phyloP scores from a whole-genome alignment of 2,329 filamentous ascomycete species.

The Aureobasidium sp. region DNA sequence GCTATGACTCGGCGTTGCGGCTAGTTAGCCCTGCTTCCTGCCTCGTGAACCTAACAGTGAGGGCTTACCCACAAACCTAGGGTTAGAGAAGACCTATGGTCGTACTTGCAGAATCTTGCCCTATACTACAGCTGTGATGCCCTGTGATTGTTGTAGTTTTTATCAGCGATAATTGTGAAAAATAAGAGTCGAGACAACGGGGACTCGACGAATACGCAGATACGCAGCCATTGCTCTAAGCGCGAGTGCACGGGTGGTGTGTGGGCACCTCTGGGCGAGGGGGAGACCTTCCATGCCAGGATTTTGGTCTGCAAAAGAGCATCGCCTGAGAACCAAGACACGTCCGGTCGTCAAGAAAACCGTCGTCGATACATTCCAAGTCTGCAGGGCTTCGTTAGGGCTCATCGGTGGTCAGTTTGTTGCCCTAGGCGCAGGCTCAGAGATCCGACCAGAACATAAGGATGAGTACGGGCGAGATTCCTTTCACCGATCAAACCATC shows the following conservation, averaged over 20 bases:
- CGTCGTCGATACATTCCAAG: background rate
- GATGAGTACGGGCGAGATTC: slow-evolving; percentile 1
- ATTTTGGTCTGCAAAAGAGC: background rate
- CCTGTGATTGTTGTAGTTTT: background rate
- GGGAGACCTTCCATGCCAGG: background rate
- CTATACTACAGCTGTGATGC: background rate
- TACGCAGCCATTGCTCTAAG: background rate
- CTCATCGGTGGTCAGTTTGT: background rate
- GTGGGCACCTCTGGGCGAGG: background rate
- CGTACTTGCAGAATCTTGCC: background rate
- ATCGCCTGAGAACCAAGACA: background rate
- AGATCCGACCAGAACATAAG: background rate
- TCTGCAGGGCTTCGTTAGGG: slow-evolving; percentile 4
- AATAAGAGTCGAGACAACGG: background rate
- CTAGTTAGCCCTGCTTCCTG: background rate
- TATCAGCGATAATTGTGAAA: background rate
- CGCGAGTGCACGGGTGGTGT: background rate
- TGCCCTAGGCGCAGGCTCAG: background rate
- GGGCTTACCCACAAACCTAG: background rate
- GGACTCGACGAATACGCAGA: background rate
- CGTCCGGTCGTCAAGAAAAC: background rate
- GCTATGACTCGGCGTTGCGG: background rate
- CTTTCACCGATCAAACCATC: background rate
- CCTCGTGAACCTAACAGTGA: background rate
- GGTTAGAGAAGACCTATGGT: background rate